Percentiles rank a stretch among this genome's conserved stretches.
phyloP scores from a whole-genome alignment of 2,329 filamentous ascomycete species.

The Neonectria sp. region DNA sequence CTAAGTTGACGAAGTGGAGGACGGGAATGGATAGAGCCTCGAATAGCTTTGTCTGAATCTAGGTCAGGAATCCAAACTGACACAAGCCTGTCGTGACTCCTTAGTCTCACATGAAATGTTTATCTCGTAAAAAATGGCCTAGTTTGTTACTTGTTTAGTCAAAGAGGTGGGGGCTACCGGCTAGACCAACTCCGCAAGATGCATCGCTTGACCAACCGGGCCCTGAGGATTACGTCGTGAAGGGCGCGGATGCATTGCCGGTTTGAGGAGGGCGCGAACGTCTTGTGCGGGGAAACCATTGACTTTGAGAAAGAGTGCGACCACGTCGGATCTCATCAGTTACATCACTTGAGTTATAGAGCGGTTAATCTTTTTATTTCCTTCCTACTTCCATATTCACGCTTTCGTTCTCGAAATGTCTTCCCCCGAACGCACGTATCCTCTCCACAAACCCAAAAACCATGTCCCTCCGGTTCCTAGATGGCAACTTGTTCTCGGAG shows the following conservation, averaged over 20 bases:
- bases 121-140: not conserved
- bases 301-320: not conserved
- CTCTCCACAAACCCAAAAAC: slow-evolving; percentile 47
- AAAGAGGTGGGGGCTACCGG: not conserved
- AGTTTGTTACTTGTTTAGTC: not conserved
- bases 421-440: slow-evolving; percentile 43
- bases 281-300: slow-evolving; percentile 4
- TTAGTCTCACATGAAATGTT: too few species aligned
- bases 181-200: not conserved
- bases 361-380: not conserved
- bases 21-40: not conserved
- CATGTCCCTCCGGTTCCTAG: slow-evolving; percentile 50
- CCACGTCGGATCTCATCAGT: not conserved
- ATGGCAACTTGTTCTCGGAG: slow-evolving; percentile 45
- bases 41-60: not conserved
- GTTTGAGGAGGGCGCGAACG: not conserved
- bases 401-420: not conserved
- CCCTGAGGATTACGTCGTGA: not conserved
- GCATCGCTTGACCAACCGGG: not conserved
- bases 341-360: not conserved
- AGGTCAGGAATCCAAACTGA: not conserved
- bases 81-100: not conserved
- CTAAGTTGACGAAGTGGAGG: not conserved
- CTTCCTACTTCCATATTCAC: not conserved
- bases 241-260: not conserved